Base-by-base conservation (phyloP, 148 eudicot species). In the Dysphania ambrosioides region DNA sequence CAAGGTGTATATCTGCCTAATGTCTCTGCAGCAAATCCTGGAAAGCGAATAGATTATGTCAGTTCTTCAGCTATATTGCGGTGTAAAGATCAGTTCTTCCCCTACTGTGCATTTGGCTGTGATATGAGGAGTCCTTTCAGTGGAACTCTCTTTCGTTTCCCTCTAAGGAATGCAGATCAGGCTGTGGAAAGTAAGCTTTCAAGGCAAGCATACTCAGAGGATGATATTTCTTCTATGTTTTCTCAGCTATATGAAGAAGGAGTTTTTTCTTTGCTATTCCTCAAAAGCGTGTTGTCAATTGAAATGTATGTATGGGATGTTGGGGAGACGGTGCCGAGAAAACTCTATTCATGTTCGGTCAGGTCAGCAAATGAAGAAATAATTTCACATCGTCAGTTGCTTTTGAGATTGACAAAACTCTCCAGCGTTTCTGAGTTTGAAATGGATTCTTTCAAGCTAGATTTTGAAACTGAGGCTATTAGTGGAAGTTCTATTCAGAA, bases 61-160 rank as follows among this genome's bases (percentile, higher is more conserved):
- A 87, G 88, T 80, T 86, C 97, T 77, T 87, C 97, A 71, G 99
- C 99, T 67, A 74, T 90, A 59, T 90, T 97, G 67, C 76, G 81
- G 75, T 92, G 88, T 75, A 81, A 84, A 84, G 97, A 95, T 83
- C 99, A 95, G 81, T 89, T 95, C 83, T 84, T 82, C 77, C 99
- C 99, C 56, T 92, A 90, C 85, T 85, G 96, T 83, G 96, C 88
- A 72, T 95, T 95, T 86, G 97, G 99, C 56, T 92, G 99, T 78
- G 89, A 95, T 87, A 95, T 95, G 99, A 83, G 75, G 84, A 75
- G 59, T 80, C 84, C 92, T 79, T 92, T 95, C 84, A 74, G 66
- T 67, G 97, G 99, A 80, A 95, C 99, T 74, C 80, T 95, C 77
- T 95, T 95, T 64, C 99, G 99, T 81, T 95, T 95, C 75, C 99